A percentile compares a stretch with the other conserved stretches of the same genome.
phyloP scores from a whole-genome alignment of 2,329 filamentous ascomycete species.

The Coniochaeta hoffmannii region DNA sequence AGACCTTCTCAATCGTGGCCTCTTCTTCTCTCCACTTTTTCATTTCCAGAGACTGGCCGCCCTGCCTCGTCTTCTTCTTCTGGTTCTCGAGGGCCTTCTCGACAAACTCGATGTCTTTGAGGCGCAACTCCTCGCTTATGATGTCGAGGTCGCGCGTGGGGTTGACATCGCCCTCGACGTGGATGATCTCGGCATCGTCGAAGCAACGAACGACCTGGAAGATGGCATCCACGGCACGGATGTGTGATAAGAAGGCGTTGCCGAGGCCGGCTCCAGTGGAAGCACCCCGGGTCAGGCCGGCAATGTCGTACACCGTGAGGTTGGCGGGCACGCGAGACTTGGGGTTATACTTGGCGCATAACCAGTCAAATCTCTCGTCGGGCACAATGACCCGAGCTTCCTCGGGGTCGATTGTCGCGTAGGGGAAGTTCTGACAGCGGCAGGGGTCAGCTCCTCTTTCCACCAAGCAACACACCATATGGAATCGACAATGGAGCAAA shows the following conservation, averaged over 20 bases:
- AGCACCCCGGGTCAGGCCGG: slow-evolving; percentile 88
- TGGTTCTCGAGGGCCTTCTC: slow-evolving; percentile 91
- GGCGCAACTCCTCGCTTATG: slow-evolving; percentile 89
- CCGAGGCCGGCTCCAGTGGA: slow-evolving; percentile 96
- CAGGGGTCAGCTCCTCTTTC: slow-evolving; percentile 18
- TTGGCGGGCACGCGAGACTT: slow-evolving; percentile 97
- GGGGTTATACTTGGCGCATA: slow-evolving; percentile 93
- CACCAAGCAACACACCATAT: slow-evolving; percentile 19
- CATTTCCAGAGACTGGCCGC: slow-evolving; percentile 92
- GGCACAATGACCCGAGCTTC: slow-evolving; percentile 96
- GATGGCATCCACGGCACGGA: slow-evolving; percentile 95
- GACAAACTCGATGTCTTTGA: slow-evolving; percentile 98
- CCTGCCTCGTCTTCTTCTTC: slow-evolving; percentile 89
- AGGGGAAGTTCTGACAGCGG: slow-evolving; percentile 76
- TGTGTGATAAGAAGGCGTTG: slow-evolving; percentile 97
- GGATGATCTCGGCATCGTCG: slow-evolving; percentile 98
- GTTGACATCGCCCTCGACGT: slow-evolving; percentile 98
- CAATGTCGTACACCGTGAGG: slow-evolving; percentile 97
- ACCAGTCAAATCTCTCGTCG: slow-evolving; percentile 93
- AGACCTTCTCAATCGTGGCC: slow-evolving; percentile 83
- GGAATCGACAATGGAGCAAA: too few relatives aligned
- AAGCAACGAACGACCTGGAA: slow-evolving; percentile 97
- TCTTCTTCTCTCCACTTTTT: slow-evolving; percentile 96
- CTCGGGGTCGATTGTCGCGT: slow-evolving; percentile 98
- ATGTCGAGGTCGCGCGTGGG: slow-evolving; percentile 91